Evolutionary conservation across 2,329 filamentous ascomycete genomes (phyloP), one percentile per base, ranked within the genome.

Genomic region (Macrophomina tecta): DNA sequence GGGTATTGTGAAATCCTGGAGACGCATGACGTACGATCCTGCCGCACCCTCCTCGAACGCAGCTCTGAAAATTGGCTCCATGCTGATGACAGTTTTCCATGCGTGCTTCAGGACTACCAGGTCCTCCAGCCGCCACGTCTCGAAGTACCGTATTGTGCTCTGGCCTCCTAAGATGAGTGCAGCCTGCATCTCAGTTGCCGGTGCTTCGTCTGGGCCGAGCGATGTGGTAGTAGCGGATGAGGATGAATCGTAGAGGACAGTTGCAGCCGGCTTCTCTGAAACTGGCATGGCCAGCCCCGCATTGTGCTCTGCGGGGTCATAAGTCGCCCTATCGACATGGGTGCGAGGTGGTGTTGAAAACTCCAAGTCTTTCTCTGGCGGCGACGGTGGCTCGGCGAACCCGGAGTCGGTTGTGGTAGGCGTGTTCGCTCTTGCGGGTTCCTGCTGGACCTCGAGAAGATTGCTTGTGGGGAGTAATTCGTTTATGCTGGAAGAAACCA

Each of bases 31-130:
- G 42, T 61, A 65, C 28, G 46, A 62, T 5, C 52, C 52, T 3
- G 42, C 18, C 34, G 48, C 52, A 4, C 38, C 16, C 18, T 65
- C 38, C n/a, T 67, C 42, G 42, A 67, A 67, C 14, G n/a, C 45
- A 28, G 51, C 16, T 8, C 34, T 9, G 51, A 55, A 55, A 34
- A 55, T 55, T 11, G 51, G 28, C 28, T 55, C 51, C 28, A 36
- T 36, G 9, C 51, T 32, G 2, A 55, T 34, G 2, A 55, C 51
- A 2, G 12, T 55, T 16, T 55, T 55, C 51, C 51, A 55, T 4
- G 51, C 51, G 14, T 55, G 34, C 51, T 55, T 55, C 51, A 55
- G 16, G 5, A 55, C 51, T 4, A 34, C 28, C 23, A 55, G 23
- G 30, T 55, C 51, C 16, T 55, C 51, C 51, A 55, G 34, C 9